Base-by-base conservation (phyloP, 345 rosid genomes). In the Cardamine occulta region DNA sequence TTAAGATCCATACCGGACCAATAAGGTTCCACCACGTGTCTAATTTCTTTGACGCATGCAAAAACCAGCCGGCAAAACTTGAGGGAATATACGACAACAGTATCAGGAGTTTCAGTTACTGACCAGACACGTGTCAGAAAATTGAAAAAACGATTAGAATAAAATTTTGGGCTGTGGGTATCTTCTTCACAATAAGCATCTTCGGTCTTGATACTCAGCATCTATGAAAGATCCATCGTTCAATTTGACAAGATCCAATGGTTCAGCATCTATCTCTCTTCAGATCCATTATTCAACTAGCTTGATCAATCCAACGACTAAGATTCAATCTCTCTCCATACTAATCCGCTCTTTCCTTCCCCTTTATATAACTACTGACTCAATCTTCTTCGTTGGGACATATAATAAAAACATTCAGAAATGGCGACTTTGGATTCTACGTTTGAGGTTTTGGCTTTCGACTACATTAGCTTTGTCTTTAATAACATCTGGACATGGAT, bases 401-500 rank as follows among this genome's bases (percentile, higher is more conserved):
- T 34, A 59, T 59, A 34, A 5, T 19, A 60, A 60, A 26, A 28
- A 29, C 57, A 17, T 24, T 18, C 10, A 73, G 60, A 63, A 28
- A 82, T 82, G 85, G 60, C 68, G 45, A 12, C 79, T 4, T 57
- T 79, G 66, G 70, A 52, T 58, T 82, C 82, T 56, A 70, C 76
- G 12, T 72, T 82, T 19, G 80, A 82, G 58, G 61, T 75, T 55
- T 63, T 67, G 24, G 72, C 76, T 44, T 57, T 72, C 54, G 66
- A 67, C 18, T 65, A 65, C 53, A 24, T 65, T 48, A 55, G 35
- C 55, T 56, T 79, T 23, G 66, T 63, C 15, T 28, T 67, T 21
- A 75, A 79, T 73, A 82, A 72, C 15, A 63, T 75, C 11, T 82
- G 80, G 81, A 76, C 81, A 18, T 72, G 80, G 80, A 67, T 79